Evolutionary conservation across 139 green algal genomes (phyloP).

Genomic region (Pedinophyceae sp.): DNA sequence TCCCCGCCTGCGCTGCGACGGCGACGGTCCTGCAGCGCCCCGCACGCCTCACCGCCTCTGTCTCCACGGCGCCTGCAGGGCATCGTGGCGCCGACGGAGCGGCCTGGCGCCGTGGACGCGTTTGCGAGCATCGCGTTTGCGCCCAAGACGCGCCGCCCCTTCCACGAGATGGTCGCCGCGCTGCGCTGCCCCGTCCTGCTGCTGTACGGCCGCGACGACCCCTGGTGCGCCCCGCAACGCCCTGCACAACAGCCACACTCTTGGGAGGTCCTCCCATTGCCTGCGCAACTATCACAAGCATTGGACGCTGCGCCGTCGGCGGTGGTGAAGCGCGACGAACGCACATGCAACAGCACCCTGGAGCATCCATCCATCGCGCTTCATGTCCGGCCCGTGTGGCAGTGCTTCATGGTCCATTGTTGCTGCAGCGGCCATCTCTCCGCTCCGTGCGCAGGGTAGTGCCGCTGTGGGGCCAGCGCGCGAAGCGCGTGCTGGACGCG

Average conservation of each 20-base stretch:
- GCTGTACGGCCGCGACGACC: conserved; percentile 12
- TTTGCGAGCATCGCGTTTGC: conserved; percentile 36
- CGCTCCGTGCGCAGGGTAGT: conserved; percentile 51
- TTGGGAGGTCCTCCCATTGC: too few species aligned
- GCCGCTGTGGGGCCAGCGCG: conserved; percentile 33
- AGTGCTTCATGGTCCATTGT: conserved; percentile 13
- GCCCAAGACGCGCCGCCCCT: conserved; percentile 19
- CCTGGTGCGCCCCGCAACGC: conserved; percentile 11
- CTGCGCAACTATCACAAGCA: too few species aligned
- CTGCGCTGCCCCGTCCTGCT: neutral
- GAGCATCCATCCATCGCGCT: too few species aligned
- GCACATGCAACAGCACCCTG: too few species aligned
- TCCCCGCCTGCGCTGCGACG: conserved; percentile 8
- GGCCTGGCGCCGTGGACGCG: conserved; percentile 28
- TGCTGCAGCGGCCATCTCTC: conserved; percentile 5
- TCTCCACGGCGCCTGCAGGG: neutral
- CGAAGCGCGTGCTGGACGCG: conserved; percentile 12
- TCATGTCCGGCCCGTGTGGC: too few species aligned
- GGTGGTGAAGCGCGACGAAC: too few species aligned
- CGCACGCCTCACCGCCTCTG: neutral
- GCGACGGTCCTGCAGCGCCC: conserved; percentile 13
- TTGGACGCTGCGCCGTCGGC: too few species aligned
- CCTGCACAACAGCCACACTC: too few species aligned
- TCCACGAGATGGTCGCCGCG: conserved; percentile 23
- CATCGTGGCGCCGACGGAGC: conserved; percentile 23